Evolutionary conservation across 2,329 filamentous ascomycete genomes (phyloP).

Genomic region (Trichophyton equinum): DNA sequence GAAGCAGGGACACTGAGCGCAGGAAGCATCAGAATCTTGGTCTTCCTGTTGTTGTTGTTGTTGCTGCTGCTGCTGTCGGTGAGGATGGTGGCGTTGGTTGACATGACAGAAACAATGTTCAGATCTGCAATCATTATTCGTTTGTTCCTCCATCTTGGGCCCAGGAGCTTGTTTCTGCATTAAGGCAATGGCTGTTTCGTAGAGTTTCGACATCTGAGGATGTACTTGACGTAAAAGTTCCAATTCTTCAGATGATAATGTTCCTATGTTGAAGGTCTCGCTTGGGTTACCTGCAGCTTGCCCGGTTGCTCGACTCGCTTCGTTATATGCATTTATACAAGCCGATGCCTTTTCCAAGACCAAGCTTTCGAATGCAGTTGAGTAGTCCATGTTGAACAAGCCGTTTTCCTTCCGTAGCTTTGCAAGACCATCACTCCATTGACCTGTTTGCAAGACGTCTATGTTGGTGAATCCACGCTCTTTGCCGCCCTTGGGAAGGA

Average conservation of each 20-base stretch:
- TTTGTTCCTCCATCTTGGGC: constrained; percentile 3
- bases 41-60: neutral
- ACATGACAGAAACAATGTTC: neutral
- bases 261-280: neutral
- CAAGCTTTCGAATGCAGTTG: constrained; percentile 3
- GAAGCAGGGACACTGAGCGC: neutral
- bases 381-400: constrained; percentile 9
- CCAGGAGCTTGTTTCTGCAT: neutral
- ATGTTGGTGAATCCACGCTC: constrained; percentile 7
- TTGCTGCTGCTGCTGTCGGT: neutral
- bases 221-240: neutral
- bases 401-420: constrained; percentile 3
- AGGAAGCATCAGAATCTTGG: neutral
- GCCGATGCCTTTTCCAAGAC: constrained; percentile 7
- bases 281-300: constrained; percentile 10
- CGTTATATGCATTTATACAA: neutral
- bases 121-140: constrained; percentile 34
- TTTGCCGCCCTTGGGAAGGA: constrained; percentile 7
- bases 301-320: neutral
- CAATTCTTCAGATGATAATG: neutral
- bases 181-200: constrained; percentile 3
- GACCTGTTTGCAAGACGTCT: constrained; percentile 7
- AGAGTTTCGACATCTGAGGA: constrained; percentile 1
- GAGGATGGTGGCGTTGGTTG: too few species aligned
- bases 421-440: constrained; percentile 8